phyloP scores from a whole-genome alignment of 192 early-diverging fungal species.

The Pilaira anomala region DNA sequence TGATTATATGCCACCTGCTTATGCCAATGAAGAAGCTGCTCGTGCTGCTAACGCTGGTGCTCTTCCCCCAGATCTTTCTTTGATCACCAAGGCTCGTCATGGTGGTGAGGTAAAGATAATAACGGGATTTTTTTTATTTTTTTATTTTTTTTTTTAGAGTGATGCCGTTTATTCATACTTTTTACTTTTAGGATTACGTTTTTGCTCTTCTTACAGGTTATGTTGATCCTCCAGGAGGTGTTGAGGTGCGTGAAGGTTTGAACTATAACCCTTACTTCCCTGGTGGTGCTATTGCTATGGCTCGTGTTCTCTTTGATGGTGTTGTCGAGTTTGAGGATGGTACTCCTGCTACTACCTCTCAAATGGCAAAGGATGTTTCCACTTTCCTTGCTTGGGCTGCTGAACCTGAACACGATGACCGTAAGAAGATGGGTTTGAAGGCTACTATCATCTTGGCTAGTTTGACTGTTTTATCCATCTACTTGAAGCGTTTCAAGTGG shows the following conservation, averaged over 20 bases:
- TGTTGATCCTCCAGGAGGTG: constrained; percentile 89
- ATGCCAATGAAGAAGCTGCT: constrained; percentile 96
- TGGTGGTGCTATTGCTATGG: constrained; percentile 96
- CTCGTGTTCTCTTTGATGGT: constrained; percentile 89
- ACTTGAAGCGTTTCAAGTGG: constrained; percentile 94
- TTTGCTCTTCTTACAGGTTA: constrained; percentile 95
- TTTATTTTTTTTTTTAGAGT: background rate
- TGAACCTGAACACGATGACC: constrained; percentile 94
- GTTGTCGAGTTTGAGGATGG: constrained; percentile 96
- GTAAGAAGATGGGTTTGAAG: constrained; percentile 96
- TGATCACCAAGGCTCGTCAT: constrained; percentile 93
- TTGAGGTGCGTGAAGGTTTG: constrained; percentile 89
- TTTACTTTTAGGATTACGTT: constrained; percentile 73
- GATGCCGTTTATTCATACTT: too few species aligned
- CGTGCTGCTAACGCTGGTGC: constrained; percentile 95
- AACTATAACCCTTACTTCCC: constrained; percentile 99
- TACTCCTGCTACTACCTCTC: constrained; percentile 92
- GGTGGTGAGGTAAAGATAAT: constrained; percentile 66
- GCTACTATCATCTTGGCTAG: constrained; percentile 66
- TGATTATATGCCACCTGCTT: constrained; percentile 86
- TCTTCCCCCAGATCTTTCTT: constrained; percentile 90
- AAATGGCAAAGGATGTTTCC: constrained; percentile 96
- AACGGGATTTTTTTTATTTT: too few species aligned
- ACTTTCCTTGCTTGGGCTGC: constrained; percentile 94
- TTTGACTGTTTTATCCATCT: constrained; percentile 76